Percentiles rank a stretch among this genome's conserved stretches.
phyloP scores from a whole-genome alignment of 192 early-diverging fungal genomes.

The Gonapodya sp. region DNA sequence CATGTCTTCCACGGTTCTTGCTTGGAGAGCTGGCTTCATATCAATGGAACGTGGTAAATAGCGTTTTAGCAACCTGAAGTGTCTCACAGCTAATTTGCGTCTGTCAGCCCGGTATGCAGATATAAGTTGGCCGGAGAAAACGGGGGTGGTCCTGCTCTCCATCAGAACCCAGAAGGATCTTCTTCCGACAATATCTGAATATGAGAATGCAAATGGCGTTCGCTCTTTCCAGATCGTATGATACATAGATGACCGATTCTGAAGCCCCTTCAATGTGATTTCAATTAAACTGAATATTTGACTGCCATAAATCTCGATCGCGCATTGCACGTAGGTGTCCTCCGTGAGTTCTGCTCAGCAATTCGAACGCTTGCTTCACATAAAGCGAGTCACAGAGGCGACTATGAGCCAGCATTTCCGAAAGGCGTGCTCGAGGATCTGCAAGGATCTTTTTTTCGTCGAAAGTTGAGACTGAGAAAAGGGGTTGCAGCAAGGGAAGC shows the following conservation, averaged over 20 bases:
- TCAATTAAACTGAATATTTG: not conserved
- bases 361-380: not conserved
- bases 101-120: conserved; percentile 3
- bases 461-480: not conserved
- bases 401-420: not conserved
- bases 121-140: not conserved
- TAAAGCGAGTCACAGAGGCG: not conserved
- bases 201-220: too few relatives aligned
- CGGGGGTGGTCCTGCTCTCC: not conserved
- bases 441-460: not conserved
- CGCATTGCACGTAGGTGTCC: too few relatives aligned
- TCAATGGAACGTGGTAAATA: conserved; percentile 49
- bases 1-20: conserved; percentile 85
- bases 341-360: not conserved
- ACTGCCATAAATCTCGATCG: not conserved
- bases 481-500: not conserved
- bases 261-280: too few relatives aligned
- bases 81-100: too few relatives aligned
- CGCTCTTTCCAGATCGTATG: too few relatives aligned
- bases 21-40: conserved; percentile 83
- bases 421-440: not conserved
- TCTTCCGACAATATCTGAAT: too few relatives aligned
- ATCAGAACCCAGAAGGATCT: too few relatives aligned
- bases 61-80: too few relatives aligned
- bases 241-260: too few relatives aligned